A percentile compares a stretch with the other conserved stretches of the same genome.
phyloP scores from a whole-genome alignment of 371 early-diverging fungal genomes.

The Mortierella sp. region DNA sequence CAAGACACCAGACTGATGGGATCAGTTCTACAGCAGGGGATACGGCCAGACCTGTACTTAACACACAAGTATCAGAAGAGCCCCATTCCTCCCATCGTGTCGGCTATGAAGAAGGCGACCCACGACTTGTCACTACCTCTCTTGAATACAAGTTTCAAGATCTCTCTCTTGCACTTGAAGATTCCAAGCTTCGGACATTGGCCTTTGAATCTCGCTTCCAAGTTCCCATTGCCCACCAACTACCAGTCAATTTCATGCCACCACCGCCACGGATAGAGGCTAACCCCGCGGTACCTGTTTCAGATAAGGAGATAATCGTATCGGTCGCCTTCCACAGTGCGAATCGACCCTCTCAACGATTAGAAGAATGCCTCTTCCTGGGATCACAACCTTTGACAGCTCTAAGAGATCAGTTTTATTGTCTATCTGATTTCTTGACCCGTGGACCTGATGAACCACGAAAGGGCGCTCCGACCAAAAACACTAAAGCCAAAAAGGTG shows the following conservation, averaged over 20 bases:
- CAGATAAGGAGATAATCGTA: conserved; percentile 56
- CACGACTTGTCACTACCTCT: conserved; percentile 23
- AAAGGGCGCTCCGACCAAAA: conserved; percentile 33
- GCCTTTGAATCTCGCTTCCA: conserved; percentile 13
- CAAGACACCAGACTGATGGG: too few species aligned
- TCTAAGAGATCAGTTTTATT: conserved; percentile 65
- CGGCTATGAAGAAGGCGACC: conserved; percentile 7
- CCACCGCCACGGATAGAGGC: not conserved
- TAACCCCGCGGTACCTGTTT: conserved; percentile 35
- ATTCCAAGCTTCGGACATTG: conserved; percentile 17
- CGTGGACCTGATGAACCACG: conserved; percentile 52
- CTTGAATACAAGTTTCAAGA: conserved; percentile 32
- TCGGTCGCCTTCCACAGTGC: conserved; percentile 59
- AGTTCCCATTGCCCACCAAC: conserved; percentile 15
- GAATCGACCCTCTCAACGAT: conserved; percentile 49
- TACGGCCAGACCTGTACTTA: too few species aligned
- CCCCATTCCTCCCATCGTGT: not conserved
- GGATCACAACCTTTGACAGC: conserved; percentile 66
- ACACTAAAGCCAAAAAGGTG: conserved; percentile 56
- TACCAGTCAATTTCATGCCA: conserved; percentile 27
- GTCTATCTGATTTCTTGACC: conserved; percentile 59
- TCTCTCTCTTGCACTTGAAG: conserved; percentile 18
- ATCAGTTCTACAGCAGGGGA: not conserved
- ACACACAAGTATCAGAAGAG: conserved; percentile 7
- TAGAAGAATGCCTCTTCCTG: conserved; percentile 62